Percentiles rank a stretch among this genome's conserved stretches.
Conservation (phyloP, 2,329 filamentous ascomycete species). For the Diaporthe helianthi region DNA sequence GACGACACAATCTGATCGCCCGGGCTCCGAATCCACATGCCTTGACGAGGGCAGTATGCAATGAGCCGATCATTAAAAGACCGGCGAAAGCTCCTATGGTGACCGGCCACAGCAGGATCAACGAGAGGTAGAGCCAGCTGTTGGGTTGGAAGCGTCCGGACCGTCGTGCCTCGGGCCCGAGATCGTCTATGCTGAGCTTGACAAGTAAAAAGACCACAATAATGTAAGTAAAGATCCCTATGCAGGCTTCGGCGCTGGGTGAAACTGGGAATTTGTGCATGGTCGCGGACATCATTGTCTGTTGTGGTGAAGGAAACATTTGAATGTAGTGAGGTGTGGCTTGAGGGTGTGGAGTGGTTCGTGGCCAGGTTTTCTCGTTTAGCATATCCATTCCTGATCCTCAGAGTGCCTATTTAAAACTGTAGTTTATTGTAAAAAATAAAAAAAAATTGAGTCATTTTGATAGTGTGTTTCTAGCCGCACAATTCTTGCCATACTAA, state of each 20-base stretch:
- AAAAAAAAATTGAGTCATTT: too few relatives aligned
- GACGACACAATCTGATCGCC: background rate
- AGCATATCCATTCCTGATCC: background rate
- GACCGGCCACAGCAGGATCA: background rate
- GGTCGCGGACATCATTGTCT: background rate
- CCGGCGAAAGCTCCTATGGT: background rate
- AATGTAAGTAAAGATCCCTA: background rate
- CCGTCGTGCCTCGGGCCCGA: background rate
- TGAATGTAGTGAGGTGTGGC: background rate
- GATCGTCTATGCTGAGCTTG: background rate
- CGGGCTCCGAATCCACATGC: background rate
- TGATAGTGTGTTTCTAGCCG: background rate
- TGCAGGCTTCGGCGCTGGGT: background rate
- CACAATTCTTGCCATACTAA: background rate
- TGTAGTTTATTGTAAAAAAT: background rate
- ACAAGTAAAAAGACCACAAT: background rate
- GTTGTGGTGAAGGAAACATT: background rate
- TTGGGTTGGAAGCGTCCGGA: background rate
- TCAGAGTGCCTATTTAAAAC: background rate
- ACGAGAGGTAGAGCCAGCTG: conserved; percentile 3
- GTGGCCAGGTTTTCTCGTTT: too few relatives aligned
- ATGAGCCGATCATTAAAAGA: background rate
- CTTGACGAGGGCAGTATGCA: background rate
- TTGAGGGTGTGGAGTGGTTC: background rate
- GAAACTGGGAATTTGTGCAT: background rate